Conservation (phyloP, 2,329 filamentous ascomycete genomes). For the Neocucurbitaria cava region DNA sequence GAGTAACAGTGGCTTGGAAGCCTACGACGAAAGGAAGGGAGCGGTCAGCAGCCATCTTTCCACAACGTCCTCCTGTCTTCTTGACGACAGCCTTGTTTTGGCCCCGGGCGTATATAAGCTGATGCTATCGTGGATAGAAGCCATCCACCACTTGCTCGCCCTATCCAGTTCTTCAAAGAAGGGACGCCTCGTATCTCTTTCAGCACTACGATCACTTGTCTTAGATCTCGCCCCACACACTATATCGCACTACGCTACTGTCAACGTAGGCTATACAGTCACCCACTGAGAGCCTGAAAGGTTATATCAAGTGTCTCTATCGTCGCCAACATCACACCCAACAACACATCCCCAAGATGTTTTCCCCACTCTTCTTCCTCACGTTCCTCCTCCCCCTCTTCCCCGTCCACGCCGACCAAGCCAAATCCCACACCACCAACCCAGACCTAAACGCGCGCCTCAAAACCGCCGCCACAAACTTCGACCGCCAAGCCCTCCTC, state of each 20-base stretch:
- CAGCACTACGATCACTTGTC: conserved; percentile 5
- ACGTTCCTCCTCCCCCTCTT: conserved; percentile 18
- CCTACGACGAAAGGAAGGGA: conserved; percentile 21
- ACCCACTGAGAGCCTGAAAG: not conserved
- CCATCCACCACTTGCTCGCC: not conserved
- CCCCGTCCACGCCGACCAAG: conserved; percentile 26
- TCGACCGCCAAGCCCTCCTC: conserved; percentile 54
- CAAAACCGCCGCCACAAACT: conserved; percentile 51
- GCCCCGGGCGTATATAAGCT: conserved; percentile 23
- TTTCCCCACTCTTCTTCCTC: conserved; percentile 12
- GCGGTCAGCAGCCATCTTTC: conserved; percentile 29
- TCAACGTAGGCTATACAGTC: not conserved
- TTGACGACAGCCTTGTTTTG: conserved; percentile 12
- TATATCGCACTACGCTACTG: not conserved
- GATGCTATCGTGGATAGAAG: not conserved
- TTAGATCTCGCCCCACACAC: conserved; percentile 3
- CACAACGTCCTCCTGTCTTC: conserved; percentile 3
- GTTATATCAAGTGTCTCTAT: conserved; percentile 1
- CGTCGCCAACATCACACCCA: not conserved
- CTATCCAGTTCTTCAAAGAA: not conserved
- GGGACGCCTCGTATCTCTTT: conserved; percentile 4
- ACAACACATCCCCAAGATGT: conserved; percentile 1
- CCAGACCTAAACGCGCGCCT: conserved; percentile 49
- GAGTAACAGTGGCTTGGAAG: conserved; percentile 39
- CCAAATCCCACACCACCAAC: conserved; percentile 52